These are phyloP conservation scores for Neurospora cerealis DNA, from an alignment of 495 filamentous ascomycete genomes.

Conservation along the genomic window DNA sequence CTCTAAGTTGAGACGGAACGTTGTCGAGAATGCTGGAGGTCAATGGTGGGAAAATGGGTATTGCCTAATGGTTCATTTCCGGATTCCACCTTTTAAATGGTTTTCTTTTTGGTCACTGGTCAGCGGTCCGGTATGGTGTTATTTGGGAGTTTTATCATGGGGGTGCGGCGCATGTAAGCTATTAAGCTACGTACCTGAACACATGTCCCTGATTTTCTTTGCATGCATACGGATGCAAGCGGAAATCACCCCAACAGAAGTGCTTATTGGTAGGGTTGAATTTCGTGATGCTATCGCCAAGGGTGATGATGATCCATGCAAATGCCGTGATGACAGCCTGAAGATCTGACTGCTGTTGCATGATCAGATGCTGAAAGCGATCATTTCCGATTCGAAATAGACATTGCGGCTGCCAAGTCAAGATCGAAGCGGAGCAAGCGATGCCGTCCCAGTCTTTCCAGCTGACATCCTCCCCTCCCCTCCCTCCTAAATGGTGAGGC, in stretches of 20 bases:
- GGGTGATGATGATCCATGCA: not conserved
- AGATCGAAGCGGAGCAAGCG: not conserved
- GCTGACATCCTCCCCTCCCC: not conserved
- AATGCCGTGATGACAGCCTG: not conserved
- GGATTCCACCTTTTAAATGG: not conserved
- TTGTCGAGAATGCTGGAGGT: not conserved
- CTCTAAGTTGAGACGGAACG: constrained; percentile 6
- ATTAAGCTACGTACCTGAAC: not conserved
- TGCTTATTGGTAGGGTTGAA: not conserved
- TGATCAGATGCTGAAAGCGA: not conserved
- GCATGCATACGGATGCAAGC: not conserved
- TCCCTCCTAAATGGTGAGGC: not conserved
- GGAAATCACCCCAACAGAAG: not conserved
- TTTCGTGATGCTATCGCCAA: not conserved
- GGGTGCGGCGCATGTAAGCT: not conserved
- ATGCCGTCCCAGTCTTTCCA: not conserved
- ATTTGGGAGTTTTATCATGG: not conserved
- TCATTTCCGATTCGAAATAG: not conserved
- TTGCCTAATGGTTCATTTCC: not conserved
- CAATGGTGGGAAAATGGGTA: not conserved
- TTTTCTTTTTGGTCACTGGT: not conserved
- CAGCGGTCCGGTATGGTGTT: not conserved
- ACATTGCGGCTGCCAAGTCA: not conserved
- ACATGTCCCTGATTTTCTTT: not conserved
- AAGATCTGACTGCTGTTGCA: not conserved